Conservation (phyloP, 257 asterid genomes). For the Solanum dulcamara region DNA sequence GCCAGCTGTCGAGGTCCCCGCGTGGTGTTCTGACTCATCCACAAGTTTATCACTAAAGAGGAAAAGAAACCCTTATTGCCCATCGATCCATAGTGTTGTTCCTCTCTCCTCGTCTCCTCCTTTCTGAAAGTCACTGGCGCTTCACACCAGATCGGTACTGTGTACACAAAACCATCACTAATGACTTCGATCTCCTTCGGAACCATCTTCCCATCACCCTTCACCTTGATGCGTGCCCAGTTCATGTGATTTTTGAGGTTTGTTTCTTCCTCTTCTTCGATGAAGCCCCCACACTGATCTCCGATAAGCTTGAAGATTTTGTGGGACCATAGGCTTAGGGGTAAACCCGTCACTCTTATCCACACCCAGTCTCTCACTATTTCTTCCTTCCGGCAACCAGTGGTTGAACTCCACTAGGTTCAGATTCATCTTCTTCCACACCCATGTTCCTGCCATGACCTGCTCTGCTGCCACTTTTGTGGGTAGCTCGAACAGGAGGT, state of each 20-base stretch:
- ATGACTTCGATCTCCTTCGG: not conserved
- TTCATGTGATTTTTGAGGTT: not conserved
- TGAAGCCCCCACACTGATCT: not conserved
- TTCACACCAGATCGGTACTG: not conserved
- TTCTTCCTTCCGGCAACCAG: not conserved
- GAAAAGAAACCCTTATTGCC: not conserved
- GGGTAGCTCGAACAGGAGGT: not conserved
- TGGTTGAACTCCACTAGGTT: not conserved
- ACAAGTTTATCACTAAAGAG: too few species aligned
- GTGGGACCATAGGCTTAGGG: not conserved
- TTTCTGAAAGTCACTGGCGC: not conserved
- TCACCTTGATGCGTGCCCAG: not conserved
- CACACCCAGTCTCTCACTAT: not conserved
- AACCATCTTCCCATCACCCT: not conserved
- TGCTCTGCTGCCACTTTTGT: not conserved
- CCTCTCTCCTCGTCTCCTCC: not conserved
- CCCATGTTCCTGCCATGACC: not conserved
- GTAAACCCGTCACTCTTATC: not conserved
- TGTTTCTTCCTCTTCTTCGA: not conserved
- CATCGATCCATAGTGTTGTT: not conserved
- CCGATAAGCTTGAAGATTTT: not conserved
- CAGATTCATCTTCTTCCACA: not conserved
- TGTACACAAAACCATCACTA: not conserved
- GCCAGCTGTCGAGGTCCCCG: too few species aligned
- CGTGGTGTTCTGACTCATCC: too few species aligned